phyloP scores from a whole-genome alignment of 495 filamentous ascomycete genomes.

The Penicillium dipodomyicola region DNA sequence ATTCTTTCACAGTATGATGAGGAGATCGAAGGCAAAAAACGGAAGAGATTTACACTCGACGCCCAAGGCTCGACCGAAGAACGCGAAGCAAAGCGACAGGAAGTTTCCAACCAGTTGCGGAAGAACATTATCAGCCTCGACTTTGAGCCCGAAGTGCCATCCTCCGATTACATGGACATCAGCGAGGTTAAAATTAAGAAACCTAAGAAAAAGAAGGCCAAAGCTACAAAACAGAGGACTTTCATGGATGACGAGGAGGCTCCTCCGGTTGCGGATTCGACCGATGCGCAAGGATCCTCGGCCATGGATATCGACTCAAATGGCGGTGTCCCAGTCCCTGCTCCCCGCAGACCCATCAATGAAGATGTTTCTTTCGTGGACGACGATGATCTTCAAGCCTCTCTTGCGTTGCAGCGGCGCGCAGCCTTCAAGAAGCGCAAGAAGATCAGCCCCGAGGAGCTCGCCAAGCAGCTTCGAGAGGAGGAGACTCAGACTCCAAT shows the following conservation, averaged over 20 bases:
- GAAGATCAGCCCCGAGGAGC: constrained; percentile 75
- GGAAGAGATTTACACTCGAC: constrained; percentile 83
- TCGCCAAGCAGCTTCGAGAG: constrained; percentile 78
- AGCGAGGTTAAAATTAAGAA: constrained; percentile 87
- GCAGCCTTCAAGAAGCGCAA: constrained; percentile 88
- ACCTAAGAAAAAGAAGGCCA: constrained; percentile 88
- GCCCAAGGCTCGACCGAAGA: constrained; percentile 63
- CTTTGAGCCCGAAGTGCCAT: constrained; percentile 58
- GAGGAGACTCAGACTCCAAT: constrained; percentile 60
- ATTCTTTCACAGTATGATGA: constrained; percentile 92
- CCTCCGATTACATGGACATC: constrained; percentile 84
- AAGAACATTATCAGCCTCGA: constrained; percentile 74
- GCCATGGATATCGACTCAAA: constrained; percentile 77
- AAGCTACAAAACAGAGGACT: constrained; percentile 65
- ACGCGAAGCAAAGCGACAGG: constrained; percentile 55
- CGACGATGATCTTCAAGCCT: constrained; percentile 89
- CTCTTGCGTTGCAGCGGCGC: constrained; percentile 74
- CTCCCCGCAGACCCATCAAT: constrained; percentile 58
- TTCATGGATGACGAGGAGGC: constrained; percentile 75
- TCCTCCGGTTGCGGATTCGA: constrained; percentile 49
- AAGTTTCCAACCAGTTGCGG: constrained; percentile 59
- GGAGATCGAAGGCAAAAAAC: constrained; percentile 88
- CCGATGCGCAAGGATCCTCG: constrained; percentile 42
- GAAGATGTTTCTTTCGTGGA: constrained; percentile 74
- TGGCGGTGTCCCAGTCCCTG: constrained; percentile 33